Conservation (phyloP, 495 filamentous ascomycete genomes). For the Penicillium odoratum region DNA sequence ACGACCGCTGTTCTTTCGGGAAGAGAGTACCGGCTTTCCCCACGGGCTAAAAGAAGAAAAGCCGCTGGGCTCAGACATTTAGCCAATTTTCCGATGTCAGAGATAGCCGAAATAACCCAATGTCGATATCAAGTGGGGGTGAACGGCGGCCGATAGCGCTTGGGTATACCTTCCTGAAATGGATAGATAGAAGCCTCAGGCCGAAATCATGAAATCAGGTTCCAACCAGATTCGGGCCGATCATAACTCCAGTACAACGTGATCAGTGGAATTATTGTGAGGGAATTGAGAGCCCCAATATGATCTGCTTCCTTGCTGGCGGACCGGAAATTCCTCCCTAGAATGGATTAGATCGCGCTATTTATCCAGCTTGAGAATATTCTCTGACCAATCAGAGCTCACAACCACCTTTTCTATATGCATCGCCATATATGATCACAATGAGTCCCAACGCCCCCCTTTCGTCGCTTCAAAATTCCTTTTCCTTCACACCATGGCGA, state of each 20-base stretch:
- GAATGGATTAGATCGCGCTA: slow-evolving; percentile 21
- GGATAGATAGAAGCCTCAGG: neutral
- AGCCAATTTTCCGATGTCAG: slow-evolving; percentile 6
- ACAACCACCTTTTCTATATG: slow-evolving; percentile 10
- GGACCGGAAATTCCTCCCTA: slow-evolving; percentile 20
- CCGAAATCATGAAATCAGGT: slow-evolving; percentile 2
- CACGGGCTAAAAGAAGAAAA: neutral
- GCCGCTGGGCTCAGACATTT: neutral
- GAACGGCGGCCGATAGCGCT: slow-evolving; percentile 13
- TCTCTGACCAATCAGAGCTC: slow-evolving; percentile 26
- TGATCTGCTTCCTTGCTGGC: slow-evolving; percentile 3
- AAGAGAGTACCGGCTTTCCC: neutral
- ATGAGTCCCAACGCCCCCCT: slow-evolving; percentile 1
- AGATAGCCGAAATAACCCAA: neutral
- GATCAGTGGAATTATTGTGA: slow-evolving; percentile 12
- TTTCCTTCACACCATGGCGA: slow-evolving; percentile 11
- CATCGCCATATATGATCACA: slow-evolving; percentile 13
- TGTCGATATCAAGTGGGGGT: slow-evolving; percentile 4
- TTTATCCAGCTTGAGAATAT: slow-evolving; percentile 28
- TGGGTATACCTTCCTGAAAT: slow-evolving; percentile 29
- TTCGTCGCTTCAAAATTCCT: slow-evolving; percentile 4
- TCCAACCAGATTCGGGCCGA: slow-evolving; percentile 9
- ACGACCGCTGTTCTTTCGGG: neutral
- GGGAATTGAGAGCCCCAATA: slow-evolving; percentile 22
- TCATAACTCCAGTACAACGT: neutral